Conservation (phyloP, 441 rosid species). For the Adansonia gregorii region DNA sequence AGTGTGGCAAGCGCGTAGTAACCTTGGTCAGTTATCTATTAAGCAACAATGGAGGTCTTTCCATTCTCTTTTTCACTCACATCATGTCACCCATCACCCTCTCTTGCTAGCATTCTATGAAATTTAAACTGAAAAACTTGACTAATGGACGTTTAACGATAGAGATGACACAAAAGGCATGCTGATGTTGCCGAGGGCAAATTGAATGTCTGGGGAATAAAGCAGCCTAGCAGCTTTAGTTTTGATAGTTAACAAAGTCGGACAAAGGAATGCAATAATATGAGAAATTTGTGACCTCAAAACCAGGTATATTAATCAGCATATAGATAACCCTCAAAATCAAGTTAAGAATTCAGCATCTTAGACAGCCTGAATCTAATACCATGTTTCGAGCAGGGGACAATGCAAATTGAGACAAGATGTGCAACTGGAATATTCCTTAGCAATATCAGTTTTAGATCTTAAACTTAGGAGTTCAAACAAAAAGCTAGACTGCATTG, state of each 20-base stretch:
- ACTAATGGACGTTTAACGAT: neutral
- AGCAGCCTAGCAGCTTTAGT: neutral
- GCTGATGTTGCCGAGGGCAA: neutral
- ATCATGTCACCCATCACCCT: neutral
- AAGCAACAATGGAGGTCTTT: neutral
- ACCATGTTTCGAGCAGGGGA: neutral
- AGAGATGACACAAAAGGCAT: neutral
- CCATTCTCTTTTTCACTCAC: neutral
- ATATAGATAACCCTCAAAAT: neutral
- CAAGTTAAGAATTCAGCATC: neutral
- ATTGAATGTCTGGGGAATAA: neutral
- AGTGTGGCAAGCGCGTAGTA: neutral
- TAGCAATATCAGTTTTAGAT: neutral
- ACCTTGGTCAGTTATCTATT: neutral
- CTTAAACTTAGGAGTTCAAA: neutral
- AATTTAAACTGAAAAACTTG: neutral
- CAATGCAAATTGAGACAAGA: neutral
- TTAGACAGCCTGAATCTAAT: neutral
- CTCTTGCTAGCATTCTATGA: neutral
- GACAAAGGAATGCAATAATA: neutral
- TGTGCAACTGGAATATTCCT: neutral
- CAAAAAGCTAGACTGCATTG: neutral
- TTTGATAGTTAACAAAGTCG: neutral
- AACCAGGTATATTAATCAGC: neutral
- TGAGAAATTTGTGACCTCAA: neutral